Evolutionary conservation across 768 basidiomycete genomes (phyloP), one percentile per base, ranked within the genome.

Genomic region (Hygrophorus pudorinus): DNA sequence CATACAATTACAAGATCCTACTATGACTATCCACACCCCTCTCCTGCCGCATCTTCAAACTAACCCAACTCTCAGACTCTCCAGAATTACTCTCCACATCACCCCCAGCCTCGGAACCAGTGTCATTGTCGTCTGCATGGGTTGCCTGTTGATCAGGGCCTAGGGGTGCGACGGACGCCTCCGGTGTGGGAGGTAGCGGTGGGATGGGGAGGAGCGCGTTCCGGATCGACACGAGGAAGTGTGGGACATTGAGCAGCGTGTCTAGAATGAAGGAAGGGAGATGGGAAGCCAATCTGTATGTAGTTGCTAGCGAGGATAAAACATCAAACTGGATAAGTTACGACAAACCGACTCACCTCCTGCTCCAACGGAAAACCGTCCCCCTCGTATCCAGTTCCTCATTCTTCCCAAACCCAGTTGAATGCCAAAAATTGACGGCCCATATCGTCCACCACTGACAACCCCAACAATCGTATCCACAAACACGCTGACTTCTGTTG

Each of bases 361-460:
- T 41, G 88, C 81, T 46, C 88, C 88, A 44, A 90, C 64, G 14
- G 78, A 73, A 54, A 85, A 75, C 30, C 84, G 62, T 43, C 85
- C 75, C 2, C 86, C 85, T 27, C 73, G 70, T 20, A 81, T 53
- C 71, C 77, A 78, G 50, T 78, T 72, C 45, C 66, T 65, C 18
- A 76, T 27, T 34, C 66, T 65, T 1, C 78, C 76, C 5, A 78
- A 45, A 10, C 64, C 61, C 29, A 78, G 52, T 16, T 70, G 68
- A 38, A 76, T 43, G 4, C 69, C 72, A 44, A 71, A 42, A 13
- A 45, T 32, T 10, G 64, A 67, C 12, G 63, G 61, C 1, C 68
- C 67, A 52, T 59, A 62, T 51, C 67, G 66, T 12, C 81, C 81
- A 27, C 66, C 70, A 47, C 76, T 74, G 32, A 83, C 80, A 17